Percentiles rank a stretch among this genome's conserved stretches.
Conservation (phyloP, 768 basidiomycete genomes). For the Tricholomella constricta region DNA sequence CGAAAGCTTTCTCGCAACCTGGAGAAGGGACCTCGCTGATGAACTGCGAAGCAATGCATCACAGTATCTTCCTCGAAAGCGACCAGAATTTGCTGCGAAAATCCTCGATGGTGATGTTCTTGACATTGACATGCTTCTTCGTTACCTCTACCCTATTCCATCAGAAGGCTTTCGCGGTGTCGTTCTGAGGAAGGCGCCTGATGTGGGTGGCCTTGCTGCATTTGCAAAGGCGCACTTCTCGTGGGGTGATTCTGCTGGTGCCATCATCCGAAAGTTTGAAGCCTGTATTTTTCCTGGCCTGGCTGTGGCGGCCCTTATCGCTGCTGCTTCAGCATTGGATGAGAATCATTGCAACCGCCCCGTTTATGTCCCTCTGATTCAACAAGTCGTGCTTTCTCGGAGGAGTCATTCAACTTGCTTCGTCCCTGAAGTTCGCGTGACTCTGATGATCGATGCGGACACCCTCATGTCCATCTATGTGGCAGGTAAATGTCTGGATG, state of each 20-base stretch:
- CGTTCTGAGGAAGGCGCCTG: not conserved
- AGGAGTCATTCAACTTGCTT: not conserved
- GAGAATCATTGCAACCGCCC: not conserved
- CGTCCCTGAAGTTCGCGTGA: not conserved
- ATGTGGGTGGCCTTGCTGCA: not conserved
- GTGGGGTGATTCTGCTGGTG: not conserved
- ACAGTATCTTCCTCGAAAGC: not conserved
- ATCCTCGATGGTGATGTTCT: not conserved
- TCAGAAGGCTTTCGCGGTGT: not conserved
- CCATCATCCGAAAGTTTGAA: not conserved
- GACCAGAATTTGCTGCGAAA: not conserved
- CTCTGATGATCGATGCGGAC: not conserved
- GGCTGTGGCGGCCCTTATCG: constrained; percentile 3
- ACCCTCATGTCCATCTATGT: not conserved
- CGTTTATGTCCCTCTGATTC: not conserved
- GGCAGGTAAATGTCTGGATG: not conserved
- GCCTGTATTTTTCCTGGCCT: constrained; percentile 5
- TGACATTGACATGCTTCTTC: not conserved
- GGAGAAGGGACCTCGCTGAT: not conserved
- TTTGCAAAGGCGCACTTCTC: constrained; percentile 4
- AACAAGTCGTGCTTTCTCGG: not conserved
- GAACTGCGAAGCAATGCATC: not conserved
- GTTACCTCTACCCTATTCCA: not conserved
- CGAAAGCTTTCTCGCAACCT: not conserved
- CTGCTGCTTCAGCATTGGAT: not conserved